Evolutionary conservation across 106 monocot species (phyloP), one percentile per base, ranked within the genome.

Genomic region (Hemerocallis citrina): DNA sequence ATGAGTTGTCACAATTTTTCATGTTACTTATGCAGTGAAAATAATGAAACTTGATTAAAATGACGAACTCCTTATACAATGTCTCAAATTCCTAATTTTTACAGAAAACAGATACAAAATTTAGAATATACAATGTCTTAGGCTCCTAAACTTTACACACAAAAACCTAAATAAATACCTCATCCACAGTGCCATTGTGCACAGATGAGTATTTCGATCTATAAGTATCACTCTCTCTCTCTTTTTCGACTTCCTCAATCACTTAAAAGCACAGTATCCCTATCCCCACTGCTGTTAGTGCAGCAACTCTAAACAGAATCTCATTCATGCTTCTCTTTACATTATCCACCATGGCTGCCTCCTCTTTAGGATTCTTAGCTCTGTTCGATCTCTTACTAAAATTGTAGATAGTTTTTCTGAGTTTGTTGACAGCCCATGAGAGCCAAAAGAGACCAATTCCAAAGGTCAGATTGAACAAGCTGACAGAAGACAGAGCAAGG

Each of bases 371-470:
- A 5, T 67, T 55, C 25, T 55, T 81, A 33, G 55, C 33, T 49
- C 67, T 74, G 44, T 32, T 55, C 9, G 80, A 74, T 60, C 63
- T 81, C 69, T 65, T 80, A 23, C 63, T 75, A 33, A 84, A 28
- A 17, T 55, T 15, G 16, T 58, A 41, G 30, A 84, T 57, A 31
- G 78, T 81, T 21, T 89, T 74, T 39, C 76, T 64, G 36, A 89
- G 29, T 21, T 63, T 36, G 46, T 72, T 83, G 24, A 89, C 78
- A 13, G 86, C 77, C 30, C 51, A 78, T 5, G 89, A 89, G 25
- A 95, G 77, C 82, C 83, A 95, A 38, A 95, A 78, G 33, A 95
- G 45, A 0, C 80, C 83, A 22, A 83, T 27, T 8, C 78, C 94
- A 54, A 95, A 50, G 27, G 69, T 75, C 2, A 80, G 66, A 61